A percentile compares a stretch with the other conserved stretches of the same genome.
Evolutionary conservation across 441 rosid species (phyloP).

Genomic region (Rhodomyrtus psidioides): DNA sequence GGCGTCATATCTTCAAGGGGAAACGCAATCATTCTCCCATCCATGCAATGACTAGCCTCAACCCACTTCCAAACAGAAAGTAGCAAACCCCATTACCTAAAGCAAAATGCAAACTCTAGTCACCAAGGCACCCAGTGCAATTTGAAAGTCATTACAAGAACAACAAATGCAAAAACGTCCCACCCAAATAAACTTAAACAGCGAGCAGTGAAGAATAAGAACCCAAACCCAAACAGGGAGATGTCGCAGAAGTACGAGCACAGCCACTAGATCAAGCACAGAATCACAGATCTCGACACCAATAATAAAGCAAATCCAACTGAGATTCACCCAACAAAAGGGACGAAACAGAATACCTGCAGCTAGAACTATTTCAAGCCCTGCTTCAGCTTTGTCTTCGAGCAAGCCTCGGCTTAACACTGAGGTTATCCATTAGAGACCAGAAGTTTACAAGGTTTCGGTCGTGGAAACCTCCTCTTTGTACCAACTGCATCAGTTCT

Average conservation of each 20-base stretch:
- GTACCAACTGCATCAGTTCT: too few relatives aligned
- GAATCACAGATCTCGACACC: not conserved
- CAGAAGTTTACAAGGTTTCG: too few relatives aligned
- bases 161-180: not conserved
- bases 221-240: not conserved
- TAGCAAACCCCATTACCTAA: not conserved
- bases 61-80: not conserved
- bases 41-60: not conserved
- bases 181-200: not conserved
- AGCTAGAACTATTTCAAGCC: not conserved
- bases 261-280: not conserved
- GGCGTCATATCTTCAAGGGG: not conserved
- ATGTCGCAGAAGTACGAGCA: not conserved
- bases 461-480: too few relatives aligned
- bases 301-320: not conserved
- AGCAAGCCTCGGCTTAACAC: too few relatives aligned
- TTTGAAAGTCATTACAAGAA: not conserved
- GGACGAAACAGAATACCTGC: not conserved
- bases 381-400: not conserved
- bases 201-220: not conserved
- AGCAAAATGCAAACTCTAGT: not conserved
- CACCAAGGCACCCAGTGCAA: not conserved
- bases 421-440: too few relatives aligned
- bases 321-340: not conserved
- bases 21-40: not conserved